Base-by-base conservation (phyloP, 345 rosid species). In the Cochlearia excelsa region DNA sequence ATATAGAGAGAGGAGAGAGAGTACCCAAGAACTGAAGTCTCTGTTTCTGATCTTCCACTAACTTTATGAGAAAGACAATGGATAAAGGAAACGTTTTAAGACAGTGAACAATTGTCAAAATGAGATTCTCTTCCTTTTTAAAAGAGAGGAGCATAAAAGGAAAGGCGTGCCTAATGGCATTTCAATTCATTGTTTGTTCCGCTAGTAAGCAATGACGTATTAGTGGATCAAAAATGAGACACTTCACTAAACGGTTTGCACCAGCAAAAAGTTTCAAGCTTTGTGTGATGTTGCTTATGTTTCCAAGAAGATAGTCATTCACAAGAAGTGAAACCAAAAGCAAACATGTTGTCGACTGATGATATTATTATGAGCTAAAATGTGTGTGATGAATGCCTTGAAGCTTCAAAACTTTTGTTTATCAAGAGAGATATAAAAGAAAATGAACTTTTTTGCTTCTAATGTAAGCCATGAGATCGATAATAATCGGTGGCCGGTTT, bases 281-380 rank as follows among this genome's bases (percentile, higher is more conserved):
- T 47, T 34, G 26, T 27, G 30, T 30, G 31, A 9, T 30, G 7
- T 4, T 6, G 40, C 4, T 23, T 2, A 26, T 42, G 65, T 35
- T 3, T 26, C 9, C 60, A 34, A 34, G 6, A 46, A 53, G 30
- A 43, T 11, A 9, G 29, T 9, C 6, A 40, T 54, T 34, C 46
- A 33, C 53, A 5, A 9, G 30, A 42, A 41, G 28, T 29, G 41
- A 49, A 52, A 3, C n/a, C 11, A 49, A 42, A 35, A 29, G 46
- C 59, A 43, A 62, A 31, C 27, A 61, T 4, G 35, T 54, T 45
- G 49, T 46, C 39, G 3, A 61, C 31, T 27, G 9, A 51, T 53
- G 23, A 39, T 60, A 50, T 64, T 70, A 70, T 70, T 64, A 58
- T 16, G 45, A 52, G 61, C 60, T 50, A 63, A 43, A 45, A 48